Evolutionary conservation across 495 filamentous ascomycete genomes (phyloP), one percentile per base, ranked within the genome.

Genomic region (Annulohypoxylon nitens): DNA sequence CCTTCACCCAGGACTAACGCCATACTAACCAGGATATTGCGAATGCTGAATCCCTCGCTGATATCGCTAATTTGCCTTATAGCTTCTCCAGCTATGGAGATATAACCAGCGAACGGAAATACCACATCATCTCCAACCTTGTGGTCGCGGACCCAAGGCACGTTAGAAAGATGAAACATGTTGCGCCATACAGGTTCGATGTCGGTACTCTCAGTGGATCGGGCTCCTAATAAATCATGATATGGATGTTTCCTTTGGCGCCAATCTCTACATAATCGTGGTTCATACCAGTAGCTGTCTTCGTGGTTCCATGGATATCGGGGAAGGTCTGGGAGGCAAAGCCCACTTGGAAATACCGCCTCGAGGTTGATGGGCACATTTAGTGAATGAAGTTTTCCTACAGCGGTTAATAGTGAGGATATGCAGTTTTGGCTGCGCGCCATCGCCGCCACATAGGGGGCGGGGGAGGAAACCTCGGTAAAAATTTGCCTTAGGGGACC

Each of bases 401-500:
- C 71, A 33, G 66, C 76, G 4, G 45, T 73, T 1, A 84, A 53
- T 34, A 79, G 65, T 0, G 71, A 61, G 9, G 77, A 62, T 8
- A 77, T 72, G 61, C 57, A 73, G 23, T 78, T 73, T 34, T 80
- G 69, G 8, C 70, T 74, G 6, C 81, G 77, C 4, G 69, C 34
- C 76, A 82, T 47, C n/a, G 47, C 70, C 75, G 76, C 39, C 69
- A 83, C 58, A 67, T 81, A 78, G 8, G 57, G 73, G 6, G 64
- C 25, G 11, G 78, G 67, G 0, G 63, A 60, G n/a, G 65, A 64
- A 54, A 62, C 64, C 9, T 61, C 50, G 14, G 83, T 75, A 33
- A 86, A 66, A 26, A 85, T 87, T 48, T 88, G 81, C 12, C 81
- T 74, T 11, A 88, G 54, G 0, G 88, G 87, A 0, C 83, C 84